phyloP scores from a whole-genome alignment of 805 yeast genomes.

The Monosporozyma solicola region DNA sequence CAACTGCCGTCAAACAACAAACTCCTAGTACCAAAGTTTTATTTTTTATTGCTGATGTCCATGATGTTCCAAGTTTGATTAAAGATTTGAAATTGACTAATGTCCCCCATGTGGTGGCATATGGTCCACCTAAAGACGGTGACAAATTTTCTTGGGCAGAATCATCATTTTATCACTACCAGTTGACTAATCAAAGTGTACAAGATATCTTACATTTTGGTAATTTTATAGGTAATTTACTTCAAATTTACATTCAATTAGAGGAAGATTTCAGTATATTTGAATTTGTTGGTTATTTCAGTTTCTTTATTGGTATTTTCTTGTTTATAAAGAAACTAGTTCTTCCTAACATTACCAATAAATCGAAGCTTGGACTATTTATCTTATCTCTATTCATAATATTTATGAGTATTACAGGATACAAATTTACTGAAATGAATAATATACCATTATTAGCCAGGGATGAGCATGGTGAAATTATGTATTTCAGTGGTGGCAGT shows the following conservation, averaged over 20 bases:
- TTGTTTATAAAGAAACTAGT: conserved; percentile 42
- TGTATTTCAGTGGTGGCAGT: conserved; percentile 54
- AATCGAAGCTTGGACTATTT: conserved; percentile 16
- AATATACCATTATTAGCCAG: conserved; percentile 54
- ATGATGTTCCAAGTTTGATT: conserved; percentile 35
- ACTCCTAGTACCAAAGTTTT: conserved; percentile 35
- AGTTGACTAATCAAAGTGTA: conserved; percentile 22
- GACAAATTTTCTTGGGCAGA: conserved; percentile 22
- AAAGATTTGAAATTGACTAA: conserved; percentile 35
- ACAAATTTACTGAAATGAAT: conserved; percentile 52
- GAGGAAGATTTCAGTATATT: conserved; percentile 35
- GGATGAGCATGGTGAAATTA: conserved; percentile 41
- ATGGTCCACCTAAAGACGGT: conserved; percentile 39
- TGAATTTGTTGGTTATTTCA: conserved; percentile 40
- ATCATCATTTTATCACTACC: conserved; percentile 32
- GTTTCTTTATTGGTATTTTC: conserved; percentile 37
- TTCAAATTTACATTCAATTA: conserved; percentile 37
- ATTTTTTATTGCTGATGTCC: conserved; percentile 45
- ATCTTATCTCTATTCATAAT: conserved; percentile 36
- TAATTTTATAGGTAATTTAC: conserved; percentile 39
- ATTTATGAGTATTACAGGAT: conserved; percentile 46
- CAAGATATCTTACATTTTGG: conserved; percentile 43
- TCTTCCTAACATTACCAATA: conserved; percentile 24
- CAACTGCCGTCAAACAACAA: conserved; percentile 37
- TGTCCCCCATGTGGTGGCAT: conserved; percentile 62